Conservation (phyloP, 1,284 basidiomycete species). For the Microstroma glucosiphilum region DNA sequence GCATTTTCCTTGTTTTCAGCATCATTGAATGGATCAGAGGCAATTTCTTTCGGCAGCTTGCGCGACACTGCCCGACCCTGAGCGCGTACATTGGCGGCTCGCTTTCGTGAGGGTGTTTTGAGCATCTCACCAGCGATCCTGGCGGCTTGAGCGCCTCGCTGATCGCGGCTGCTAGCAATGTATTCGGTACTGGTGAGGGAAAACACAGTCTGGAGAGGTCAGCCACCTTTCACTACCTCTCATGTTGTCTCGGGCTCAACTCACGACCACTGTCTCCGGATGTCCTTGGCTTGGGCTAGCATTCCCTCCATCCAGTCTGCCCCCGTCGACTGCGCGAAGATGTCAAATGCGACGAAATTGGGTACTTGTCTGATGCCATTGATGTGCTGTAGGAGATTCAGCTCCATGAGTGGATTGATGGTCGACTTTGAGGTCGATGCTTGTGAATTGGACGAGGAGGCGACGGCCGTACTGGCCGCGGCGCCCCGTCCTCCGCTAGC, state of each 20-base stretch:
- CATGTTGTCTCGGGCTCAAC: not conserved
- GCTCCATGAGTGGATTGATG: not conserved
- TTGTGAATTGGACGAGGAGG: not conserved
- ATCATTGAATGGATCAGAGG: not conserved
- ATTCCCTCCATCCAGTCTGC: conserved; percentile 26
- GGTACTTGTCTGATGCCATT: conserved; percentile 33
- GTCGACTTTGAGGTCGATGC: not conserved
- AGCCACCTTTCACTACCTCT: not conserved
- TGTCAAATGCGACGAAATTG: conserved; percentile 28
- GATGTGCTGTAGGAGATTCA: conserved; percentile 24
- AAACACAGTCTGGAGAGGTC: not conserved
- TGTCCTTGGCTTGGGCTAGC: conserved; percentile 26
- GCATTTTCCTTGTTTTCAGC: not conserved
- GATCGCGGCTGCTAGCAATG: conserved; percentile 10
- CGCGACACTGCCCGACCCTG: not conserved
- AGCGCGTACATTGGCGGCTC: not conserved
- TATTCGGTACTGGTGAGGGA: conserved; percentile 20
- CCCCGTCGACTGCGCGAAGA: conserved; percentile 20
- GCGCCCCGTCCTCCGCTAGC: not conserved
- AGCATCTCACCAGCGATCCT: conserved; percentile 34
- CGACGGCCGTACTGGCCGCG: not conserved
- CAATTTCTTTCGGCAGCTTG: not conserved
- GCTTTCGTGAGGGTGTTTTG: conserved; percentile 28
- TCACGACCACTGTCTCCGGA: conserved; percentile 21
- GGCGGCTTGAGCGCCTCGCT: conserved; percentile 20